These are phyloP conservation scores for Yamadazyma mexicana DNA, from an alignment of 1,139 yeast genomes.

Conservation along the genomic window DNA sequence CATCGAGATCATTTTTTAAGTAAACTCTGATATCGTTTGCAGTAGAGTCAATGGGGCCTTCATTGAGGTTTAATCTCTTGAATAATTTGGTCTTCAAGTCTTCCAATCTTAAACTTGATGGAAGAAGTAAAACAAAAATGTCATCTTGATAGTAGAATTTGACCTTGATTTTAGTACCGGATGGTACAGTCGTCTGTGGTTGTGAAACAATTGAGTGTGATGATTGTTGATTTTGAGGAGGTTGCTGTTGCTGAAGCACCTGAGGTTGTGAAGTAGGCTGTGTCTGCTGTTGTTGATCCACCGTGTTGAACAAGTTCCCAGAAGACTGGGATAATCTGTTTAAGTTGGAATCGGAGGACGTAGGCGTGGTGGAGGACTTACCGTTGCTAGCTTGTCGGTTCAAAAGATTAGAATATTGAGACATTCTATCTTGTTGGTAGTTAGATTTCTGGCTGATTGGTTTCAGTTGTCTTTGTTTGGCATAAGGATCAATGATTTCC, in stretches of 20 bases:
- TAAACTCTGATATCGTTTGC: slow-evolving; percentile 28
- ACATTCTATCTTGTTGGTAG: slow-evolving; percentile 44
- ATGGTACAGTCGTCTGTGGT: slow-evolving; percentile 8
- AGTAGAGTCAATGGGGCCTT: slow-evolving; percentile 9
- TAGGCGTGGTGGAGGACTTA: slow-evolving; percentile 27
- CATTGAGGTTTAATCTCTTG: slow-evolving; percentile 50
- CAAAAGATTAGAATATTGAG: slow-evolving; percentile 40
- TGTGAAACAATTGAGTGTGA: slow-evolving; percentile 7
- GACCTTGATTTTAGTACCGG: slow-evolving; percentile 51
- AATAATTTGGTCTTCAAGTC: slow-evolving; percentile 65
- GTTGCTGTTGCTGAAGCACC: slow-evolving; percentile 8
- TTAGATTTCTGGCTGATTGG: slow-evolving; percentile 43
- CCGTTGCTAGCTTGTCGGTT: slow-evolving; percentile 12
- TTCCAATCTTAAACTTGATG: slow-evolving; percentile 55
- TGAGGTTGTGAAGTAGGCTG: slow-evolving; percentile 1
- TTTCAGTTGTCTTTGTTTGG: slow-evolving; percentile 30
- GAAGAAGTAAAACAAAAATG: slow-evolving; percentile 81
- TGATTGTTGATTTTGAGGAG: slow-evolving; percentile 3
- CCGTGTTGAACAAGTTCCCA: slow-evolving; percentile 11
- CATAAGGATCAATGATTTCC: slow-evolving; percentile 27
- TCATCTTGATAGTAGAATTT: slow-evolving; percentile 90
- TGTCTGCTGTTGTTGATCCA: slow-evolving; percentile 5
- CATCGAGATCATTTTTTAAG: slow-evolving; percentile 45
- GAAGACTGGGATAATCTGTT: slow-evolving; percentile 17
- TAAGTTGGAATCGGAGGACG: slow-evolving; percentile 26